Percentiles rank a stretch among this genome's conserved stretches.
phyloP scores from a whole-genome alignment of 169 alveolate species.

The Plasmodium gaboni region DNA sequence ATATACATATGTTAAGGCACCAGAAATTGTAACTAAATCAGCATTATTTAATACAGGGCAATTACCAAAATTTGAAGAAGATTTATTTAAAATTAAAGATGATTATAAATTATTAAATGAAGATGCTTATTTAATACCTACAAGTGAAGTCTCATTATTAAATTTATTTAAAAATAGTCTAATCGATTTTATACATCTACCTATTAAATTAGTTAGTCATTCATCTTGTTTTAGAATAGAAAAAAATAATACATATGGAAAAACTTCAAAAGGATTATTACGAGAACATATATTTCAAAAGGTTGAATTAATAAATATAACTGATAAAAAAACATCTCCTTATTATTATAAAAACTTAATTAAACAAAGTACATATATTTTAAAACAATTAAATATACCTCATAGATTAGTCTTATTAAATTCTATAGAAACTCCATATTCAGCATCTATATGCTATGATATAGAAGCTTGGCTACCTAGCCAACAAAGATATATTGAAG shows the following conservation, averaged over 20 bases:
- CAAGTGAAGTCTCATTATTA: constrained; percentile 85
- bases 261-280: constrained; percentile 83
- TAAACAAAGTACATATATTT: constrained; percentile 81
- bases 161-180: constrained; percentile 77
- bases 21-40: constrained; percentile 77
- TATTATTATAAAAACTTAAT: constrained; percentile 78
- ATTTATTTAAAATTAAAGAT: constrained; percentile 80
- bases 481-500: constrained; percentile 80
- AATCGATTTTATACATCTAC: constrained; percentile 69
- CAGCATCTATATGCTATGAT: constrained; percentile 82
- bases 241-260: constrained; percentile 82
- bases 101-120: constrained; percentile 80
- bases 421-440: constrained; percentile 78
- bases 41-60: constrained; percentile 82
- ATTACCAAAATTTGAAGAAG: constrained; percentile 85
- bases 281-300: constrained; percentile 86
- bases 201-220: constrained; percentile 80
- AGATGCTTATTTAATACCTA: constrained; percentile 85
- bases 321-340: constrained; percentile 68
- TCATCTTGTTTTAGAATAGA: constrained; percentile 84
- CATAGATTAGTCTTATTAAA: constrained; percentile 78
- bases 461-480: constrained; percentile 86
- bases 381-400: constrained; percentile 74
- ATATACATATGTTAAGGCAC: constrained; percentile 81
- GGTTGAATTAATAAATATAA: constrained; percentile 81